A percentile compares a stretch with the other conserved stretches of the same genome.
Evolutionary conservation across 1,284 basidiomycete species (phyloP).

Genomic region (Xanthoconium separans): DNA sequence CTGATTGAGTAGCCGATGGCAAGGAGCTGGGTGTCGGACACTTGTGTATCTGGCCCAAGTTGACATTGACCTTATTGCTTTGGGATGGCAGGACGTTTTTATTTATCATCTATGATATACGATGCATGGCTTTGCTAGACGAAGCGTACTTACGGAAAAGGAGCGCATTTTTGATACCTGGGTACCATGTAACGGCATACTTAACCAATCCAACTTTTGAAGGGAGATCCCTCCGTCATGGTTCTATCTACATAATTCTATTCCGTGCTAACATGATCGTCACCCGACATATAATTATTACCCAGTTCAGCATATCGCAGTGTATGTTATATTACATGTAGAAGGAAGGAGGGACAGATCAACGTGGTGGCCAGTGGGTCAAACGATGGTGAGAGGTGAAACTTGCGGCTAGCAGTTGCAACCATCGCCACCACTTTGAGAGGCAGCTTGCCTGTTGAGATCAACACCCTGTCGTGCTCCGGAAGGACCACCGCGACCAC

Average conservation of each 20-base stretch:
- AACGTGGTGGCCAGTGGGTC: slow-evolving; percentile 4
- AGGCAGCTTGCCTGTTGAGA: slow-evolving; percentile 62
- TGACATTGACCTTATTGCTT: background rate
- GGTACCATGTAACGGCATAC: too few relatives aligned
- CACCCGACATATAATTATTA: slow-evolving; percentile 21
- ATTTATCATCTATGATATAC: background rate
- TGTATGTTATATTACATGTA: slow-evolving; percentile 33
- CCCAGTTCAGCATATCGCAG: slow-evolving; percentile 30
- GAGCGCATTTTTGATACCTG: too few relatives aligned
- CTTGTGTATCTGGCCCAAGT: slow-evolving; percentile 30
- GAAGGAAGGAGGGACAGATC: slow-evolving; percentile 14
- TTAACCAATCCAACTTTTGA: too few relatives aligned
- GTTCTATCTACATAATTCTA: background rate
- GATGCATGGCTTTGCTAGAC: background rate
- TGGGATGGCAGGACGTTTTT: background rate
- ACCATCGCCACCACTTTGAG: slow-evolving; percentile 52
- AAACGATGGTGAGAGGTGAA: background rate
- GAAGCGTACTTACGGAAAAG: background rate
- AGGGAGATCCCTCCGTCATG: too few relatives aligned
- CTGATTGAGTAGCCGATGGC: slow-evolving; percentile 43
- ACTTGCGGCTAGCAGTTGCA: slow-evolving; percentile 66
- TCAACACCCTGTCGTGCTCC: slow-evolving; percentile 63
- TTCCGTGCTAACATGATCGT: slow-evolving; percentile 10
- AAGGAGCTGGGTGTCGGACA: slow-evolving; percentile 47
- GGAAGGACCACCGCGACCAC: slow-evolving; percentile 41